Conservation (phyloP, 495 filamentous ascomycete species). For the Corynascus novoguineensis region DNA sequence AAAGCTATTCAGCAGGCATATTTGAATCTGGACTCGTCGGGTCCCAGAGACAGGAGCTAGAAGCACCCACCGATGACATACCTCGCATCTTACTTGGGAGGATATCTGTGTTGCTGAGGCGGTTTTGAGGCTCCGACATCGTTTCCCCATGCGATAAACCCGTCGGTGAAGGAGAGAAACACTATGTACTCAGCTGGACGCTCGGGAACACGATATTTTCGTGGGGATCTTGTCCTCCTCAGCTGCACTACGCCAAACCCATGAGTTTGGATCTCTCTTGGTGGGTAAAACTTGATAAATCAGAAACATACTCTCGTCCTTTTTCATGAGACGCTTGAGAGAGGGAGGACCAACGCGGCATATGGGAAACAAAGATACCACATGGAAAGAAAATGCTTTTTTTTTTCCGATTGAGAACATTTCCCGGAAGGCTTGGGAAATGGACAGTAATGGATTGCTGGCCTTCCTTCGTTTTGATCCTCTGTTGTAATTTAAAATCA, state of each 20-base stretch:
- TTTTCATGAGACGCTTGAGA: neutral
- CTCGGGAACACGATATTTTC: neutral
- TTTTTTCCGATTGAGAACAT: neutral
- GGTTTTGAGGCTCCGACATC: neutral
- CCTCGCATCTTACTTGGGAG: neutral
- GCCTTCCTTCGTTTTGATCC: neutral
- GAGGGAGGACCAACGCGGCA: neutral
- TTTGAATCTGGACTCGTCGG: slow-evolving; percentile 40
- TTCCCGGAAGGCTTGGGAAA: neutral
- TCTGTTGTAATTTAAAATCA: neutral
- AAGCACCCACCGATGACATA: neutral
- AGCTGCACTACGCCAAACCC: neutral
- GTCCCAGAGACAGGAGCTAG: slow-evolving; percentile 9
- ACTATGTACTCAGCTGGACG: neutral
- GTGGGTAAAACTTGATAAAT: too few species aligned
- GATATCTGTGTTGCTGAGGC: neutral
- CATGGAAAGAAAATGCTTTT: neutral
- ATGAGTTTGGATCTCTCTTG: neutral
- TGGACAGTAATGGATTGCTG: neutral
- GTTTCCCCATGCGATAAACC: neutral
- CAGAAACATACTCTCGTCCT: neutral
- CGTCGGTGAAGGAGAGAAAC: too few species aligned
- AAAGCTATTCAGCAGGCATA: slow-evolving; percentile 52
- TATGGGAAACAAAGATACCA: neutral
- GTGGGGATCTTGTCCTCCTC: neutral